phyloP scores from a whole-genome alignment of 2,329 filamentous ascomycete genomes.

The Beauveria pseudobassiana region DNA sequence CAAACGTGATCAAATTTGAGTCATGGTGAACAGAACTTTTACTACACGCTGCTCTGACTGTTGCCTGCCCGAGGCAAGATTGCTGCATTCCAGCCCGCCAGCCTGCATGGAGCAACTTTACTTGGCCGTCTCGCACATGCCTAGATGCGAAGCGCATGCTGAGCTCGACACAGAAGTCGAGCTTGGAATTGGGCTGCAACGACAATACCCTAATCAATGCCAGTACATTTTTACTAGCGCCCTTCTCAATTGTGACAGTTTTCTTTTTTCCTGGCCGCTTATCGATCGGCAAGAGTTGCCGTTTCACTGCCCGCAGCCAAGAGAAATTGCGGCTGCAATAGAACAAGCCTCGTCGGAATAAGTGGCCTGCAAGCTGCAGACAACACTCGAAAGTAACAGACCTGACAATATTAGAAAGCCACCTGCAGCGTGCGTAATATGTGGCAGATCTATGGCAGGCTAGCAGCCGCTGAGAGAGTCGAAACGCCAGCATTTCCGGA shows the following conservation, averaged over 20 bases:
- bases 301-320: not conserved
- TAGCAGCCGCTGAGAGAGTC: not conserved
- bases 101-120: not conserved
- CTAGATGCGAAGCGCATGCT: not conserved
- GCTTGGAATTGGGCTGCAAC: not conserved
- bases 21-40: too few relatives aligned
- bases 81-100: not conserved
- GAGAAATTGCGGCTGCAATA: not conserved
- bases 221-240: too few relatives aligned
- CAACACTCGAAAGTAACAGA: not conserved
- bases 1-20: too few relatives aligned
- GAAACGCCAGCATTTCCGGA: conserved; percentile 1
- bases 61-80: not conserved
- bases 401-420: not conserved
- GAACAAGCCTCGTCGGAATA: not conserved
- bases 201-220: too few relatives aligned
- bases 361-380: not conserved
- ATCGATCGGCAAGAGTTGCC: not conserved
- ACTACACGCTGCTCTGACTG: too few relatives aligned
- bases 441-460: not conserved
- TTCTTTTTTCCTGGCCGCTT: not conserved
- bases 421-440: conserved; percentile 3
- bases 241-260: too few relatives aligned
- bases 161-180: not conserved
- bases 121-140: not conserved